Evolutionary conservation across 2,329 filamentous ascomycete genomes (phyloP).

Genomic region (Botrytis pseudocinerea): DNA sequence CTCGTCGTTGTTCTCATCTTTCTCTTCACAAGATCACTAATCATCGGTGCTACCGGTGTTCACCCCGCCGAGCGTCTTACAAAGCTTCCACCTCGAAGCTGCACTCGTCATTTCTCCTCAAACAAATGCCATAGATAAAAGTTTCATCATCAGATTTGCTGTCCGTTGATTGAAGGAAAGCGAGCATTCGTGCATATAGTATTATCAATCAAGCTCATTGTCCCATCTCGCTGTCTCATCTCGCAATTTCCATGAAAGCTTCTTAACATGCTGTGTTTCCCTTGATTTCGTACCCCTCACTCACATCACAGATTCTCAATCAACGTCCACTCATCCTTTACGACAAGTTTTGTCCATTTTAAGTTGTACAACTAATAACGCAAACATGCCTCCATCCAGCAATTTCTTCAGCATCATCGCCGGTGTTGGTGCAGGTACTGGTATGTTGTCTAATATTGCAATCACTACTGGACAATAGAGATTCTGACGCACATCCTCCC

Average conservation of each 20-base stretch:
- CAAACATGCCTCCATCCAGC: conserved; percentile 29
- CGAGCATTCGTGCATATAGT: neutral
- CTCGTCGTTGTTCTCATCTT: neutral
- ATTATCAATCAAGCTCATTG: conserved; percentile 27
- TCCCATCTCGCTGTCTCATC: neutral
- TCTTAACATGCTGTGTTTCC: neutral
- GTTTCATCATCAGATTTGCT: neutral
- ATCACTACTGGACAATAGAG: neutral
- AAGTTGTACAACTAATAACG: neutral
- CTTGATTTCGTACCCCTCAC: neutral
- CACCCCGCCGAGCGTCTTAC: conserved; percentile 4
- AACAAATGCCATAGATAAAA: conserved; percentile 11
- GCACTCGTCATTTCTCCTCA: conserved; percentile 14
- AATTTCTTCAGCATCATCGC: conserved; percentile 68
- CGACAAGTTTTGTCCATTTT: neutral
- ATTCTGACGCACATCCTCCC: neutral
- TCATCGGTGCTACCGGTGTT: neutral
- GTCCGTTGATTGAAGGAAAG: neutral
- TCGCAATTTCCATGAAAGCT: conserved; percentile 4
- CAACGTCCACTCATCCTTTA: neutral
- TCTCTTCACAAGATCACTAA: neutral
- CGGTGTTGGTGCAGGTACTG: conserved; percentile 70
- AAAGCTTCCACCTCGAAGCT: neutral
- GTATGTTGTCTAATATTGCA: conserved; percentile 34
- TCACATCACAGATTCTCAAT: neutral